phyloP scores from a whole-genome alignment of 2,329 filamentous ascomycete genomes.

The Ceratocystiopsis sp. region DNA sequence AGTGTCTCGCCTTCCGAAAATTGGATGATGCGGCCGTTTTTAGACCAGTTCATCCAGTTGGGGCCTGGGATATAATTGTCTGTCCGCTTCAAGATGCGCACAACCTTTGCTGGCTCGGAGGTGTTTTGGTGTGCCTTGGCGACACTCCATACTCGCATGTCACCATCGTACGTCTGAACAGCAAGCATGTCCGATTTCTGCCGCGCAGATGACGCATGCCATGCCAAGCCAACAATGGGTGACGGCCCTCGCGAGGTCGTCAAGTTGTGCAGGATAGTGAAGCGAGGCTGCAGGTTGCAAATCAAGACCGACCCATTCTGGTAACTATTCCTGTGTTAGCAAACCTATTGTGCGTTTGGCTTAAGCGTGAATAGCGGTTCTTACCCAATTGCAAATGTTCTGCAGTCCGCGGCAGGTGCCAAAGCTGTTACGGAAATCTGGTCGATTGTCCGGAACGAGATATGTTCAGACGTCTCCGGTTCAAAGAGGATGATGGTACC shows the following conservation, averaged over 20 bases:
- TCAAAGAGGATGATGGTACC: slow-evolving; percentile 92
- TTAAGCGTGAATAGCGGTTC: background rate
- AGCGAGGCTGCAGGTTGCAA: slow-evolving; percentile 74
- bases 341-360: background rate
- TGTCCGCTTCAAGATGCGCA: slow-evolving; percentile 66
- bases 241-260: slow-evolving; percentile 73
- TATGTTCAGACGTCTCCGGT: slow-evolving; percentile 79
- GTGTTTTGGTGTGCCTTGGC: slow-evolving; percentile 57
- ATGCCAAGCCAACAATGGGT: slow-evolving; percentile 70
- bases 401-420: slow-evolving; percentile 75
- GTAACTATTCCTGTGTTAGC: slow-evolving; percentile 40
- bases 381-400: slow-evolving; percentile 92
- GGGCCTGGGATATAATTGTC: slow-evolving; percentile 58
- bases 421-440: slow-evolving; percentile 91
- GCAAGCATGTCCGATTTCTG: slow-evolving; percentile 98
- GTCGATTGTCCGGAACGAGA: slow-evolving; percentile 73
- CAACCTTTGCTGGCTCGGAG: slow-evolving; percentile 63
- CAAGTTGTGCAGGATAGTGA: slow-evolving; percentile 85
- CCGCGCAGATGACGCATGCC: slow-evolving; percentile 91
- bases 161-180: slow-evolving; percentile 78
- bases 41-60: slow-evolving; percentile 98
- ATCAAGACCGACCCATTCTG: slow-evolving; percentile 89
- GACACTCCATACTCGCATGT: slow-evolving; percentile 91
- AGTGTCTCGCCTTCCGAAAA: slow-evolving; percentile 80
- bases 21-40: slow-evolving; percentile 91